Evolutionary conservation across 208 protist genomes (phyloP).

Genomic region (Vickermania ingenoplastis): DNA sequence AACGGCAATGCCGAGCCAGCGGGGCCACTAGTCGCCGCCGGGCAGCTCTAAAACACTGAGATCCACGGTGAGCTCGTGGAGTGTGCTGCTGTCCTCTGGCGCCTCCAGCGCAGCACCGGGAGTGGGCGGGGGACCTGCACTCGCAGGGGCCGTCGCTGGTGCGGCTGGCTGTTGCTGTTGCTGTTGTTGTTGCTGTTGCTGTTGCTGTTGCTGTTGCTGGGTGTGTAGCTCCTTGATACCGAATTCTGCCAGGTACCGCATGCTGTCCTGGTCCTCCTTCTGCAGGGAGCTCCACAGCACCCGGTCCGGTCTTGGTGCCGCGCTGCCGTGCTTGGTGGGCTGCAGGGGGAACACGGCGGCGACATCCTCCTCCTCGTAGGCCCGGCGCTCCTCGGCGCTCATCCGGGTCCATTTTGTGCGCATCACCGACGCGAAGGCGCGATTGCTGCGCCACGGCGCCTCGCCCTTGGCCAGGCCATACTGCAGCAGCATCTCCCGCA

Average conservation of each 20-base stretch:
- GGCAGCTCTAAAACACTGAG: neutral
- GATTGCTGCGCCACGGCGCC: slow-evolving; percentile 20
- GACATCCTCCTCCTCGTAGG: slow-evolving; percentile 40
- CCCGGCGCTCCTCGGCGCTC: slow-evolving; percentile 29
- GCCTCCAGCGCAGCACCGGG: neutral
- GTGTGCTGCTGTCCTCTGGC: neutral
- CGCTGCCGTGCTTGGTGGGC: neutral
- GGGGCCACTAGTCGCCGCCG: neutral
- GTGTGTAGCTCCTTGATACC: no score
- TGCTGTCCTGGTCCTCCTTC: neutral
- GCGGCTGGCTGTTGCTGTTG: neutral
- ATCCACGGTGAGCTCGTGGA: neutral
- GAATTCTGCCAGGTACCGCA: neutral
- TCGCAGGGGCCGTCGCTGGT: neutral
- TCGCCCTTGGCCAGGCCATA: slow-evolving; percentile 39
- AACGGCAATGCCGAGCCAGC: no score
- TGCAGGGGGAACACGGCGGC: slow-evolving; percentile 24
- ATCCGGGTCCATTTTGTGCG: slow-evolving; percentile 49
- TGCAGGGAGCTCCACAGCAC: neutral
- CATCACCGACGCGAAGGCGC: slow-evolving; percentile 52
- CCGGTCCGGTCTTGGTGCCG: neutral
- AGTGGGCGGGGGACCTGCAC: neutral
- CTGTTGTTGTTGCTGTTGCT: no score
- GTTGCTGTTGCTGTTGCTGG: no score
- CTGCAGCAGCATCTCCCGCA: slow-evolving; percentile 31